phyloP scores from a whole-genome alignment of 208 protist species.

The Balamuthia mandrillaris region DNA sequence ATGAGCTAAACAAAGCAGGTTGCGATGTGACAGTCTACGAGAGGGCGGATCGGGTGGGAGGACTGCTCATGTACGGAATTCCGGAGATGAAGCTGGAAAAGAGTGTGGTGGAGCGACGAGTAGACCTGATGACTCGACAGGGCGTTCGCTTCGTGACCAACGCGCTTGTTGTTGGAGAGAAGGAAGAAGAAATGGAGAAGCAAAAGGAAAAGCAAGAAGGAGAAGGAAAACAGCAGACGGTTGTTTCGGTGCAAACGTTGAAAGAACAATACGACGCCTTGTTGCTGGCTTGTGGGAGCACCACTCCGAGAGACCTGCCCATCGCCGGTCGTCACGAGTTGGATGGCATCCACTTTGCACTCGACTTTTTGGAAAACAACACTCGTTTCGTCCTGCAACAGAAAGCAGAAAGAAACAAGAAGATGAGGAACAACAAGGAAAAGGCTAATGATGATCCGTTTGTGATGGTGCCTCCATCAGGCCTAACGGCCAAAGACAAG shows the following conservation, averaged over 20 bases:
- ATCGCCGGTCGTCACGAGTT: slow-evolving; percentile 68
- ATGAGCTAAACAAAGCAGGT: slow-evolving; percentile 74
- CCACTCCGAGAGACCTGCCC: slow-evolving; percentile 66
- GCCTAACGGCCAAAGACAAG: slow-evolving; percentile 66
- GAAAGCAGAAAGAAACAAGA: too few species aligned
- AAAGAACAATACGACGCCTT: slow-evolving; percentile 59
- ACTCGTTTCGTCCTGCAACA: too few species aligned
- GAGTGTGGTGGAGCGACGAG: slow-evolving; percentile 63
- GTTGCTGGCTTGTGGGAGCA: slow-evolving; percentile 70
- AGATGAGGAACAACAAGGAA: too few species aligned
- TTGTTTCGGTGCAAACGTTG: slow-evolving; percentile 41
- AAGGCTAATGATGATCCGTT: too few species aligned
- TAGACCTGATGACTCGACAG: slow-evolving; percentile 65
- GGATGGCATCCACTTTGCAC: slow-evolving; percentile 75
- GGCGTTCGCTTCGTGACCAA: slow-evolving; percentile 66
- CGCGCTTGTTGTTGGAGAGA: slow-evolving; percentile 5
- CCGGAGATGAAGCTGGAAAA: slow-evolving; percentile 80
- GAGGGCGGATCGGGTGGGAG: slow-evolving; percentile 69
- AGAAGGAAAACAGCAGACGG: slow-evolving; percentile 30
- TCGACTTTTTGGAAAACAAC: slow-evolving; percentile 84
- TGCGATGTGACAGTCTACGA: slow-evolving; percentile 79
- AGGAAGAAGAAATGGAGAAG: too few species aligned
- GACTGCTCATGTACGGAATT: slow-evolving; percentile 80
- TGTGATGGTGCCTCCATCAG: too few species aligned
- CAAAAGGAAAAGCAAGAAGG: too few species aligned